Base-by-base conservation (phyloP, 129 eudicot species). In the Apium graveolens region DNA sequence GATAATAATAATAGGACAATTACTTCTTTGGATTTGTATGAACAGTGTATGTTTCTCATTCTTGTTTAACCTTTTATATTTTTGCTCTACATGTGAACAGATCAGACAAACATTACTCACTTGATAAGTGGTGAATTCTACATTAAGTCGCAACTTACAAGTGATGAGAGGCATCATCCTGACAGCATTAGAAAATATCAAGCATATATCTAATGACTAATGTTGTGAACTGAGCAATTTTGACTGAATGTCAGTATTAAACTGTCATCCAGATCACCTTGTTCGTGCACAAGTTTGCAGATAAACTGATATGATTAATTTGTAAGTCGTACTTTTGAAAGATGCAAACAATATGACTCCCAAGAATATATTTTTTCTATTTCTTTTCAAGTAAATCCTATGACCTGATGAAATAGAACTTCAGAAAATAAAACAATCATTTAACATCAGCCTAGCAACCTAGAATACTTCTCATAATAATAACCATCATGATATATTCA, bases 401-500 rank as follows among this genome's bases (percentile, higher is more conserved):
- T 20, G 31, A 53, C 66, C 32, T n/a, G 32, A 57, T 53, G 63
- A 53, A 10, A 53, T 10, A 9, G 76, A 39, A 73, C 37, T 42
- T 73, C 18, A 73, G 53, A 12, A 72, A 72, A 41, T 72, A 14
- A 3, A 73, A 41, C 17, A 34, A 39, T 73, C 32, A 60, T 73
- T n/a, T 1, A n/a, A 24, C 24, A 7, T 42, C 37, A 73, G 35
- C 51, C 18, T 51, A 73, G 13, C 39, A 9, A 55, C n/a, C 39
- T 41, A 20, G 17, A 29, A 31, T 31, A 55, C 35, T 70, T 29
- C 27, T 14, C 29, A 78, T 70, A 29, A 53, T 13, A 60, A 39
- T 26, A 55, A 57, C 55, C 49, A 27, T 57, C n/a, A 9, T 29
- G 78, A 34, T 53, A 74, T 74, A 51, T 79, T 14, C 53, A 73